Evolutionary conservation across 768 basidiomycete genomes (phyloP), one percentile per base, ranked within the genome.

Genomic region (Kwoniella europaea): DNA sequence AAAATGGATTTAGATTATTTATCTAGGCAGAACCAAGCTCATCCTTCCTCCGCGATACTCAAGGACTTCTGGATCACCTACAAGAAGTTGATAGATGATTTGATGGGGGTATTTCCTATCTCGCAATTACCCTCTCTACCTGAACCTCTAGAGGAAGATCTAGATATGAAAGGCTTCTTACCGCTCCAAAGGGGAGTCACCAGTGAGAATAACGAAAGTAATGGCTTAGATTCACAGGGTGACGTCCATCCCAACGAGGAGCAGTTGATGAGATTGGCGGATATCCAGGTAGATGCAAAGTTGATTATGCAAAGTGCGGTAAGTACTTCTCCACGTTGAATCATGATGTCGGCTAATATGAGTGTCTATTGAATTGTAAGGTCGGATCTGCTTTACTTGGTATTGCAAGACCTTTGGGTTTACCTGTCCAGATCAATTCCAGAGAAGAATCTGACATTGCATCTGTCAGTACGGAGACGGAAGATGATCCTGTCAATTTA

Each of bases 241-340:
- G 80, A 82, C 7, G 88, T 88, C 1, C 91, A 98, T 85, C 97
- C 97, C 9, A 98, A 99, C 76, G 94, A 92, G 69, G 94, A 96
- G 85, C 92, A 95, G 76, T 84, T 99, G 54, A 95, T 98, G 93
- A 87, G 97, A 74, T 91, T 99, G 68, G 87, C 88, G 57, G 96
- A 97, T 84, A 85, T 97, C 53, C 85, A 94, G 58, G 84, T 87
- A 15, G 93, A 97, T 78, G 91, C 90, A 0, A 86, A 85, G 72
- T 82, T 85, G 92, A 81, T 96, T 24, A 87, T 87, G 27, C 86
- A 86, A 67, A 84, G 87, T 66, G 87, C 89, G 86, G 92, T 91
- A 71, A 71, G 15, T 35, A 29, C 24, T 63, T 44, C 27, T 43
- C 13, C 10, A 24, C 27, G 41, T 9, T 27, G 22, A 20, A 27